Conservation (phyloP, 1,284 basidiomycete genomes). For the Cryptococcus sp. region DNA sequence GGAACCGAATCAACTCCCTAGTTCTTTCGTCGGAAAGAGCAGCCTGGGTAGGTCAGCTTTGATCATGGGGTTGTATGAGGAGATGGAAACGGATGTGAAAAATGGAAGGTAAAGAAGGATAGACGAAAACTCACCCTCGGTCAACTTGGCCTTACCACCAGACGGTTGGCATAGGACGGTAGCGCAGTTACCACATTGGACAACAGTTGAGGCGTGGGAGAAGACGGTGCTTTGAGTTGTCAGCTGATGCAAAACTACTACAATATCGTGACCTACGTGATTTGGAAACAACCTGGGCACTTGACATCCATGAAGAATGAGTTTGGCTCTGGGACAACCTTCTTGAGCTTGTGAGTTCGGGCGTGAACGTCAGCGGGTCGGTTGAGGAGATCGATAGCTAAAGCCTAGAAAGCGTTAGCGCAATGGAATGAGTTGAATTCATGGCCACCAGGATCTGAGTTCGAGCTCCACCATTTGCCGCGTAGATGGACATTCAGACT, state of each 20-base stretch:
- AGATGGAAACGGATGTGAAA: no score
- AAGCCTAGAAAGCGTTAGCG: slow-evolving; percentile 61
- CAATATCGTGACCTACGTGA: slow-evolving; percentile 38
- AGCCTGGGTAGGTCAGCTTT: neutral
- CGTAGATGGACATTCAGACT: no score
- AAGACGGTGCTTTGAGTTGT: slow-evolving; percentile 43
- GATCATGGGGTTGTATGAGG: neutral
- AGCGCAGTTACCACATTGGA: slow-evolving; percentile 80
- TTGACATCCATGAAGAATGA: slow-evolving; percentile 99
- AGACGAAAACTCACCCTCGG: slow-evolving; percentile 70
- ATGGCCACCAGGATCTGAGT: no score
- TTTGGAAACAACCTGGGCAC: slow-evolving; percentile 74
- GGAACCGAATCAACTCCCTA: neutral
- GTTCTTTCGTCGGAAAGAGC: neutral
- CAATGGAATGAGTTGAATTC: no score
- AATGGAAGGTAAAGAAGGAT: neutral
- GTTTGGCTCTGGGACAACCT: slow-evolving; percentile 95
- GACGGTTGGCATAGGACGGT: slow-evolving; percentile 97
- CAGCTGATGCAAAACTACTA: neutral
- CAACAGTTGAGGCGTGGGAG: slow-evolving; percentile 51
- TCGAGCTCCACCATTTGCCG: no score
- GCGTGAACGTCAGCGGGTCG: slow-evolving; percentile 81
- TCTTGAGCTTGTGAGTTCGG: slow-evolving; percentile 97
- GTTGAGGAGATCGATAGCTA: slow-evolving; percentile 98
- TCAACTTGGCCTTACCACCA: slow-evolving; percentile 96